phyloP scores from a whole-genome alignment of 805 yeast species.

The Torulaspora franciscae region DNA sequence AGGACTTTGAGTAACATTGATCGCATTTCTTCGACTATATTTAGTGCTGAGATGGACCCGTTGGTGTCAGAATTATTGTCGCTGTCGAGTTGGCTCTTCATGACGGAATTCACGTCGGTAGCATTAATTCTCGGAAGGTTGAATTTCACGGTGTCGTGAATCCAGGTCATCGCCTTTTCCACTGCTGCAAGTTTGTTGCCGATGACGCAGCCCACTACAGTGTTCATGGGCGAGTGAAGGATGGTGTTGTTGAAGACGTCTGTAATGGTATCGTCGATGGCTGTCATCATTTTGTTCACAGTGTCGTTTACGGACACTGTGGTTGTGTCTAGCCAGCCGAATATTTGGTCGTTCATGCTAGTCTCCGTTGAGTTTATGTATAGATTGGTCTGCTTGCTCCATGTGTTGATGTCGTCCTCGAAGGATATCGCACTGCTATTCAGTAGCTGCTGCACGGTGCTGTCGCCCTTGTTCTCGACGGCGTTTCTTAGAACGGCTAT shows the following conservation, averaged over 20 bases:
- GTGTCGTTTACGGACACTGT: constrained; percentile 58
- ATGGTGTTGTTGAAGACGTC: constrained; percentile 65
- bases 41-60: constrained; percentile 2
- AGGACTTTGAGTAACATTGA: constrained; percentile 10
- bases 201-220: constrained; percentile 73
- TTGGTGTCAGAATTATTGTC: constrained; percentile 4
- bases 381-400: constrained; percentile 55
- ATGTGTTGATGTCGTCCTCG: constrained; percentile 36
- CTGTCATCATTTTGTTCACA: constrained; percentile 48
- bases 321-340: constrained; percentile 60
- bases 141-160: constrained; percentile 11
- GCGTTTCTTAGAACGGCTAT: constrained; percentile 27
- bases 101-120: constrained; percentile 26
- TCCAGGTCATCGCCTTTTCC: constrained; percentile 75
- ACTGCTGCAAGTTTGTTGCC: constrained; percentile 64
- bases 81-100: constrained; percentile 10
- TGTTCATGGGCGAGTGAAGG: constrained; percentile 54
- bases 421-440: constrained; percentile 20
- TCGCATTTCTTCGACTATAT: constrained; percentile 10
- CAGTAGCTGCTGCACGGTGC: background rate
- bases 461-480: constrained; percentile 3
- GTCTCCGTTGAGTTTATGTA: constrained; percentile 47
- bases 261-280: constrained; percentile 55
- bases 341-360: constrained; percentile 55
- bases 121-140: constrained; percentile 35